Percentiles rank a stretch among this genome's conserved stretches.
These are phyloP conservation scores for Hypoxylon rubiginosum DNA, from an alignment of 2,329 filamentous ascomycete species.

Conservation along the genomic window DNA sequence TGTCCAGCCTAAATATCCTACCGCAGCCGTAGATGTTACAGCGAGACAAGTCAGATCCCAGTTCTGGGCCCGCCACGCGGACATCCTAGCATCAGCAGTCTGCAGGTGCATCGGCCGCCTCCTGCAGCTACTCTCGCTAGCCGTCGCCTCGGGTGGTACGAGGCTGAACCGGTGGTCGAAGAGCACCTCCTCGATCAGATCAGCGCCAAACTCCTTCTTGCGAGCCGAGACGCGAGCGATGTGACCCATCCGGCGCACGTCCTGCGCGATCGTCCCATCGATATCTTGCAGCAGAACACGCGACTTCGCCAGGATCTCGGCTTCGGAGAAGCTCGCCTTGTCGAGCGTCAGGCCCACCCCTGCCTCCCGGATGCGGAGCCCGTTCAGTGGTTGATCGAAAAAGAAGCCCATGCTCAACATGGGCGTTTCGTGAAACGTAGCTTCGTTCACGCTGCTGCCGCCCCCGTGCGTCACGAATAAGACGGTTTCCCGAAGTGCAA, in stretches of 20 bases:
- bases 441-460: constrained; percentile 58
- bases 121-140: constrained; percentile 24
- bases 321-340: constrained; percentile 54
- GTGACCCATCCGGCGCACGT: constrained; percentile 54
- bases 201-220: constrained; percentile 56
- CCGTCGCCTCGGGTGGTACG: constrained; percentile 9
- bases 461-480: constrained; percentile 60
- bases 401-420: constrained; percentile 56
- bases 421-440: constrained; percentile 55
- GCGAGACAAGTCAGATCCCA: constrained; percentile 52
- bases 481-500: constrained; percentile 52
- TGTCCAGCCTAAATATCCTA: constrained; percentile 17
- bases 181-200: constrained; percentile 59
- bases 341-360: constrained; percentile 55
- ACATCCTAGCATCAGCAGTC: constrained; percentile 60
- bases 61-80: constrained; percentile 55
- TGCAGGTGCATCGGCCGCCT: constrained; percentile 58
- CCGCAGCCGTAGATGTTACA: constrained; percentile 3
- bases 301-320: constrained; percentile 51
- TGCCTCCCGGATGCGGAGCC: constrained; percentile 51
- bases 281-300: constrained; percentile 48
- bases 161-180: constrained; percentile 49
- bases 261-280: constrained; percentile 50
- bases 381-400: constrained; percentile 59
- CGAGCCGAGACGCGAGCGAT: constrained; percentile 56